Conservation (phyloP, 345 rosid genomes). For the Syzygium aromaticum region DNA sequence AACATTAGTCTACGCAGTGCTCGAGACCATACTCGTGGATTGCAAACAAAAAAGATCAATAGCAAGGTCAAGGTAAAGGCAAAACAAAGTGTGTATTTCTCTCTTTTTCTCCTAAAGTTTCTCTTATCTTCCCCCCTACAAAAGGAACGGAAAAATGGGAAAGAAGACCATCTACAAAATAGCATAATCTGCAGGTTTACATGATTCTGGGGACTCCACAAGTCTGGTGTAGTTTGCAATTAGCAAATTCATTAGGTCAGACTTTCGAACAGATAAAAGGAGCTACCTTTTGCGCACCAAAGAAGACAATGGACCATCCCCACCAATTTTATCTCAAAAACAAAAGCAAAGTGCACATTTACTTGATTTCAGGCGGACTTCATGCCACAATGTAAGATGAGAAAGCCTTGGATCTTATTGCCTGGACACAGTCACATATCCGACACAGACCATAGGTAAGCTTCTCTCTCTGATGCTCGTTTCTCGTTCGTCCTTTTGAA, state of each 20-base stretch:
- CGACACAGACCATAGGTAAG: conserved; percentile 88
- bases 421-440: conserved; percentile 50
- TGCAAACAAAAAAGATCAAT: background rate
- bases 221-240: background rate
- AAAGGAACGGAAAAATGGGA: background rate
- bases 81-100: background rate
- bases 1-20: background rate
- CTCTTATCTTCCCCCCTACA: background rate
- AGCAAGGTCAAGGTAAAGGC: background rate
- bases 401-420: background rate
- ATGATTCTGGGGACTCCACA: background rate
- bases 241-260: background rate
- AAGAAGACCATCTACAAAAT: background rate
- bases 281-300: background rate
- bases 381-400: background rate
- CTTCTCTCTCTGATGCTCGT: conserved; percentile 79
- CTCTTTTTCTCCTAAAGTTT: background rate
- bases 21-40: background rate
- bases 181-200: background rate
- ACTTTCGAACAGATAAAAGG: background rate
- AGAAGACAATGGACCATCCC: background rate
- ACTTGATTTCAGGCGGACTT: background rate
- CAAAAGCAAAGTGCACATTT: background rate
- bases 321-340: background rate
- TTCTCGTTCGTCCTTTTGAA: conserved; percentile 62